Base-by-base conservation (phyloP, 2,329 filamentous ascomycete genomes). In the Thielaviopsis cerberus region DNA sequence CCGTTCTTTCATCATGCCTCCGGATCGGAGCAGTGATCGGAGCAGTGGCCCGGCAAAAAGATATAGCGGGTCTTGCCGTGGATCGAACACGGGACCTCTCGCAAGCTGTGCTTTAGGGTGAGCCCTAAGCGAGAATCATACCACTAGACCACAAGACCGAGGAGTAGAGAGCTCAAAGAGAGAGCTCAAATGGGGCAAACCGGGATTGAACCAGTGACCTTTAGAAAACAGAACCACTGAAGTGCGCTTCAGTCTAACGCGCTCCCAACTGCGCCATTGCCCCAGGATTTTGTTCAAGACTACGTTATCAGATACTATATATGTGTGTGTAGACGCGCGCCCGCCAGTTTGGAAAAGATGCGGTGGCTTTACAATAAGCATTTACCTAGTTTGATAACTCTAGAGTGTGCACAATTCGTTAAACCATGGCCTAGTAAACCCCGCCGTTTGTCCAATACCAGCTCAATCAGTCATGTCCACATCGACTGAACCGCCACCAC, bases 241-340 rank as follows among this genome's bases (percentile, higher is more conserved):
- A 59, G 54, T 59, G 48, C 41, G 54, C 58, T 59, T 59, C 50
- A 59, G 58, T 57, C 58, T 59, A 57, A 57, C 58, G 58, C 58
- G 55, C 55, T 60, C 59, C 59, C 55, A 60, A 60, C 59, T 60
- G 55, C 59, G 55, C 59, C 59, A 60, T 60, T 60, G 51, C 59
- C 55, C 59, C 55, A 30, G n/a, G 8, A 17, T 52, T 50, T n/a
- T n/a, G 34, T 50, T 27, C 3, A 26, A 20, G 4, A 23, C 8
- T n/a, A n/a, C 3, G 23, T 5, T 6, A 1, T 3, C 34, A n/a
- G 15, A 41, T 41, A 17, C 4, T 13, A 41, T 10, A 17, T 41
- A 3, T 41, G n/a, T 41, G 13, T 17, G 15, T 41, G 34, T n/a
- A 41, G 15, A 41, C 34, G 34, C 11, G 2, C 11, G n/a, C 13